A percentile compares a stretch with the other conserved stretches of the same genome.
Evolutionary conservation across 23 red algal genomes (phyloP).

Genomic region (Gracilaria gracilis): DNA sequence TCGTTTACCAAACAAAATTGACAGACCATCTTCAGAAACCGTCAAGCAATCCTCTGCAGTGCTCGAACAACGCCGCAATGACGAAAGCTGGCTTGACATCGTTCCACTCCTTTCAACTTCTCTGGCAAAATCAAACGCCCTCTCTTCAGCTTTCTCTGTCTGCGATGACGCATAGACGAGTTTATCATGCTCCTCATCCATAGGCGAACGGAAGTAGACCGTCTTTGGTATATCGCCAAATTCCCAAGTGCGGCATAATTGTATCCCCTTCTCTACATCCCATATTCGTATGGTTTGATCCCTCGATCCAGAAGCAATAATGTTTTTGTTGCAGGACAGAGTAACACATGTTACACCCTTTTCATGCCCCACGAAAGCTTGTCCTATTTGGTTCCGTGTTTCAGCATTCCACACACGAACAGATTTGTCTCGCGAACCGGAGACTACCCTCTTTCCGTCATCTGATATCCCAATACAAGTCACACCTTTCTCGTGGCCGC

Average conservation of each 20-base stretch:
- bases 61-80: neutral
- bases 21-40: neutral
- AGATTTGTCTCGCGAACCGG: neutral
- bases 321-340: neutral
- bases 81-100: neutral
- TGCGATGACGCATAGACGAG: neutral
- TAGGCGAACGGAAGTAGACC: neutral
- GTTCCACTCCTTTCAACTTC: neutral
- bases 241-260: neutral
- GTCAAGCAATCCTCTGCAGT: neutral
- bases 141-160: neutral
- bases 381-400: neutral
- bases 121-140: neutral
- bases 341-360: constrained; percentile 6
- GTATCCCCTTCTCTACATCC: neutral
- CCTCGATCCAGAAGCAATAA: constrained; percentile 9
- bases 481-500: neutral
- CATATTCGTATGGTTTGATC: constrained; percentile 14
- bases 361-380: neutral
- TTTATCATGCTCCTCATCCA: neutral
- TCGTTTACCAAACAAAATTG: neutral
- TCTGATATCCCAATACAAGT: neutral
- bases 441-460: neutral
- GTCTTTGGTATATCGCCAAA: neutral
- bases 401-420: constrained; percentile 3